phyloP scores from a whole-genome alignment of 768 basidiomycete genomes.

The Trametes maxima region DNA sequence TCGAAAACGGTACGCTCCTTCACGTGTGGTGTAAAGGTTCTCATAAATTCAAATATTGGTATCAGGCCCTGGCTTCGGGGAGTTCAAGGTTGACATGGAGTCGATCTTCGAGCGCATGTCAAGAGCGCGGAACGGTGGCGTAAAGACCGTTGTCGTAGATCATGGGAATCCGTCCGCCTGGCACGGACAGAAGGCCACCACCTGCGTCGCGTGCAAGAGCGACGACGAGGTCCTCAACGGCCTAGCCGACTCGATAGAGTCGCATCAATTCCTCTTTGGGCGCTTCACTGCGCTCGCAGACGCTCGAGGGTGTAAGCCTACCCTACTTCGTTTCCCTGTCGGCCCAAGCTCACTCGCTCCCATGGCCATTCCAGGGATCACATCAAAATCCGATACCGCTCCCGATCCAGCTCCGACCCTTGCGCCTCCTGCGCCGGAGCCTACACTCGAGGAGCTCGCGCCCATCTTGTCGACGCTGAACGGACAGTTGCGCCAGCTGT shows the following conservation, averaged over 20 bases:
- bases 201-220: slow-evolving; percentile 68
- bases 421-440: slow-evolving; percentile 23
- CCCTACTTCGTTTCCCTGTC: background rate
- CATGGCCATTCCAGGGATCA: slow-evolving; percentile 52
- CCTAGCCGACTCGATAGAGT: slow-evolving; percentile 55
- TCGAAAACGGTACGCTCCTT: slow-evolving; percentile 58
- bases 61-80: slow-evolving; percentile 74
- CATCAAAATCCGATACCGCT: slow-evolving; percentile 52
- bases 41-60: background rate
- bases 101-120: slow-evolving; percentile 86
- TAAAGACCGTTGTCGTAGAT: slow-evolving; percentile 75
- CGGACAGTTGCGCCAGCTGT: slow-evolving; percentile 58
- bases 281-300: slow-evolving; percentile 84
- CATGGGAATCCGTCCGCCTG: slow-evolving; percentile 81
- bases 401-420: slow-evolving; percentile 1
- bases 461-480: slow-evolving; percentile 54
- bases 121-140: slow-evolving; percentile 49
- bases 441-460: slow-evolving; percentile 10
- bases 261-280: slow-evolving; percentile 84
- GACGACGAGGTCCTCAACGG: slow-evolving; percentile 83
- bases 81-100: slow-evolving; percentile 83
- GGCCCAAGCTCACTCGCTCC: background rate
- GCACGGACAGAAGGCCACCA: slow-evolving; percentile 85
- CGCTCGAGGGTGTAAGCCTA: slow-evolving; percentile 71
- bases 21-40: background rate